These are phyloP conservation scores for Aureobasidium sp. DNA, from an alignment of 2,329 filamentous ascomycete genomes.

Conservation along the genomic window DNA sequence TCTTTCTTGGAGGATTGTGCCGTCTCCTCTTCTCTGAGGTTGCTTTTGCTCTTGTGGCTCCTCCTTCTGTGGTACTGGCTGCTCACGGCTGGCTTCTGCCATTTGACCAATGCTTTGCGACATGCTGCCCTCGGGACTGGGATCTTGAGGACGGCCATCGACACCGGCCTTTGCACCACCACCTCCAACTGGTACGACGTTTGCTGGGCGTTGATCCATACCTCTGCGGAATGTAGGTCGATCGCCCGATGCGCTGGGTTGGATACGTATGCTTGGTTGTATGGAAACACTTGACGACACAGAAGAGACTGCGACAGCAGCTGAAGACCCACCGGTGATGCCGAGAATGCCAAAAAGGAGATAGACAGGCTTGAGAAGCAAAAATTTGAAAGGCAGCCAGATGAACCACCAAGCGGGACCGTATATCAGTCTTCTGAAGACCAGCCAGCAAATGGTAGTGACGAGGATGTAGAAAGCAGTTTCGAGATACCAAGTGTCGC, in stretches of 20 bases:
- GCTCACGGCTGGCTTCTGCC: conserved; percentile 32
- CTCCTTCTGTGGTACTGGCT: conserved; percentile 19
- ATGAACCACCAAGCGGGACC: conserved; percentile 86
- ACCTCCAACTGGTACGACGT: conserved; percentile 42
- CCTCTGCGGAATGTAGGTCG: conserved; percentile 26
- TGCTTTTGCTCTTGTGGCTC: conserved; percentile 22
- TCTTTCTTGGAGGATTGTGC: conserved; percentile 37
- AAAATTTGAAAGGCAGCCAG: conserved; percentile 56
- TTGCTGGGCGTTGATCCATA: conserved; percentile 19
- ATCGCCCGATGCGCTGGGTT: conserved; percentile 38
- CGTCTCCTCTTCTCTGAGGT: conserved; percentile 34
- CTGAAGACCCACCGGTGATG: conserved; percentile 4
- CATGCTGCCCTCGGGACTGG: conserved; percentile 29
- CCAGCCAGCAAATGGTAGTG: conserved; percentile 72
- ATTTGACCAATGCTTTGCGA: conserved; percentile 38
- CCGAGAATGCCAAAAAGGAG: conserved; percentile 12
- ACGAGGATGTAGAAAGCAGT: conserved; percentile 78
- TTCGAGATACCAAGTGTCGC: conserved; percentile 95
- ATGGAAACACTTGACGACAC: not conserved
- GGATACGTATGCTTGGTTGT: conserved; percentile 30
- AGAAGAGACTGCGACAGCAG: not conserved
- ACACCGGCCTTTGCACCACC: conserved; percentile 33
- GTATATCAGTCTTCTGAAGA: conserved; percentile 79
- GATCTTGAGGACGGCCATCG: conserved; percentile 23
- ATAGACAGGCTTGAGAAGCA: conserved; percentile 18